Conservation (phyloP, 768 basidiomycete species). For the Gloeostereum incarnatum region DNA sequence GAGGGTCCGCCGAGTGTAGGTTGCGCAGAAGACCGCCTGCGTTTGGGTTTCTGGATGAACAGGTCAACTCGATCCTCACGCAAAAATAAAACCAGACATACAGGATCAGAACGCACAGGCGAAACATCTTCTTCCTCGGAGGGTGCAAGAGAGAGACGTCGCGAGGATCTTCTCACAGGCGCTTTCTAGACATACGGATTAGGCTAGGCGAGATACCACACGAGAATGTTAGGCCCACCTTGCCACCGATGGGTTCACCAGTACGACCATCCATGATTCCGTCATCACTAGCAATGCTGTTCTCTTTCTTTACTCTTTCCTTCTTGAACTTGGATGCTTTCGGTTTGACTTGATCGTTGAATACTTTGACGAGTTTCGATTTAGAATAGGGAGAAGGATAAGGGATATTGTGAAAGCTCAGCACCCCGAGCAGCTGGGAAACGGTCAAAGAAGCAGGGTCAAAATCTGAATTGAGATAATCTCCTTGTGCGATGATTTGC, state of each 20-base stretch:
- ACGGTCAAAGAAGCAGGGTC: slow-evolving; percentile 68
- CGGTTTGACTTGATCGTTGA: slow-evolving; percentile 67
- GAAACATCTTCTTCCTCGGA: slow-evolving; percentile 29
- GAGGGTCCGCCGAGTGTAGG: slow-evolving; percentile 49
- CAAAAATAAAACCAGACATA: slow-evolving; percentile 21
- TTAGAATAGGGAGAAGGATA: slow-evolving; percentile 74
- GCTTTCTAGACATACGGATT: slow-evolving; percentile 6
- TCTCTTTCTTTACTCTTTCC: slow-evolving; percentile 55
- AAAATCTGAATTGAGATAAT: slow-evolving; percentile 75
- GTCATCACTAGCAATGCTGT: slow-evolving; percentile 69
- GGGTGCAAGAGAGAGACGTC: slow-evolving; percentile 54
- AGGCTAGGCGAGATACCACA: background rate
- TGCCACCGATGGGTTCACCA: slow-evolving; percentile 52
- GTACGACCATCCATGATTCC: slow-evolving; percentile 81
- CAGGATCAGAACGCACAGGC: slow-evolving; percentile 42
- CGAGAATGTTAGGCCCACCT: slow-evolving; percentile 18
- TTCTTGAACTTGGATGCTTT: slow-evolving; percentile 48
- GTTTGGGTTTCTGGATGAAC: slow-evolving; percentile 47
- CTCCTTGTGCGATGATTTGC: slow-evolving; percentile 63
- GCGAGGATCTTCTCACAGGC: slow-evolving; percentile 45
- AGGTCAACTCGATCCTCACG: slow-evolving; percentile 8
- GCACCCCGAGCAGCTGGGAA: slow-evolving; percentile 70
- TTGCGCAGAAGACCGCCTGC: slow-evolving; percentile 73
- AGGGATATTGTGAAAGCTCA: slow-evolving; percentile 67
- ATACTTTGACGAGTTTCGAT: slow-evolving; percentile 65